phyloP scores from a whole-genome alignment of 148 eudicot species.

The Mesembryanthemum crystallinum region DNA sequence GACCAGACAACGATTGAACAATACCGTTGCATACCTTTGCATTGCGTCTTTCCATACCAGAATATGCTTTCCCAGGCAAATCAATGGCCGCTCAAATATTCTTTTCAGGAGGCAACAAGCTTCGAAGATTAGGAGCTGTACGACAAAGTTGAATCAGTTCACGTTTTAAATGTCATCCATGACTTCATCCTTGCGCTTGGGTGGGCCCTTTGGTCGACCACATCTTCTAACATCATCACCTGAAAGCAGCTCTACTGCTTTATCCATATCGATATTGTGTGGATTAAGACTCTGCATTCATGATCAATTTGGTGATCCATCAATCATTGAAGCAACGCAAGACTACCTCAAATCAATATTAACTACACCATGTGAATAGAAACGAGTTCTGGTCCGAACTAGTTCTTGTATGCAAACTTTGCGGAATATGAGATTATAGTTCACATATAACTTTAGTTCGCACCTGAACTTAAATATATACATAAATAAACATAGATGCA shows the following conservation, averaged over 20 bases:
- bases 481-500: too few species aligned
- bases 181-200: constrained; percentile 34
- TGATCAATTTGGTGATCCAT: not conserved
- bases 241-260: constrained; percentile 60
- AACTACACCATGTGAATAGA: too few species aligned
- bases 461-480: too few species aligned
- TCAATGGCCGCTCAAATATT: not conserved
- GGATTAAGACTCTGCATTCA: constrained; percentile 54
- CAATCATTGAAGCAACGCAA: not conserved
- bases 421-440: too few species aligned
- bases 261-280: constrained; percentile 49
- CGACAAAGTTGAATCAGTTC: not conserved
- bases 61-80: not conserved
- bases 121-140: not conserved
- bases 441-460: too few species aligned
- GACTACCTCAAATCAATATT: not conserved
- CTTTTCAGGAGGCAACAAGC: not conserved
- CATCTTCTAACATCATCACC: constrained; percentile 44
- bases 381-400: too few species aligned
- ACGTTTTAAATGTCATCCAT: constrained; percentile 36
- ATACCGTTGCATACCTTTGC: too few species aligned
- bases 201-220: constrained; percentile 66
- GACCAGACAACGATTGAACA: not conserved
- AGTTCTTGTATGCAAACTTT: too few species aligned
- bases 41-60: not conserved